Evolutionary conservation across 306 rosid species (phyloP), one percentile per base, ranked within the genome.

Genomic region (Trifolium repens): DNA sequence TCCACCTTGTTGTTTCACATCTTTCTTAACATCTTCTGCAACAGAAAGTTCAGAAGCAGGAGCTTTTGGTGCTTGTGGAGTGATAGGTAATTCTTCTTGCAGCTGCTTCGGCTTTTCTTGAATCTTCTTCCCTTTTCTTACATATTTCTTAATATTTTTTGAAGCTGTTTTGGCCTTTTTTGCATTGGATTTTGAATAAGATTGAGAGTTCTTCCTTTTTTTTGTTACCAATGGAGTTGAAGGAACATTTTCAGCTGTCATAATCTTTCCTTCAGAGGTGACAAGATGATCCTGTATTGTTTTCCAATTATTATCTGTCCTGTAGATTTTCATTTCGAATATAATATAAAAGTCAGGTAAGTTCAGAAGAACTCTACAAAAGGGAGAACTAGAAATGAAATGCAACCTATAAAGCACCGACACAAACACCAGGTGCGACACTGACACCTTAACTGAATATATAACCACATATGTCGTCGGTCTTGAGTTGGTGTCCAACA

Each of bases 231-330:
- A 26, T 35, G 80, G 49, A 46, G 64, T 32, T 70, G 82, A 58
- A 78, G 74, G 35, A 32, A 49, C 57, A 60, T 30, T 46, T 11
- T 71, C 65, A 67, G 71, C 3, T 59, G 40, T 64, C 63, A 66
- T 15, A 0, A 11, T 72, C 65, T 65, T 53, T 11, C 15, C 80
- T 72, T 61, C 62, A 39, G 6, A 0, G 8, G 84, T 81, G 70
- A 89, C 60, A 67, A 91, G 8, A 64, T 68, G 87, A 11, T 52
- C 76, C 68, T 81, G 83, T 75, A 91, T 34, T 39, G 27, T 74
- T 80, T 81, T 85, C 43, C 74, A 60, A 62, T 2, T 47, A 40
- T 67, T 64, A 72, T 91, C 97, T 1, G 75, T 1, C 85, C 97
- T 91, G 89, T 35, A 67, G 17, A 80, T 60, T 14, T 69, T 1